phyloP scores from a whole-genome alignment of 75 land plant species.

The Selaginella tamariscina region DNA sequence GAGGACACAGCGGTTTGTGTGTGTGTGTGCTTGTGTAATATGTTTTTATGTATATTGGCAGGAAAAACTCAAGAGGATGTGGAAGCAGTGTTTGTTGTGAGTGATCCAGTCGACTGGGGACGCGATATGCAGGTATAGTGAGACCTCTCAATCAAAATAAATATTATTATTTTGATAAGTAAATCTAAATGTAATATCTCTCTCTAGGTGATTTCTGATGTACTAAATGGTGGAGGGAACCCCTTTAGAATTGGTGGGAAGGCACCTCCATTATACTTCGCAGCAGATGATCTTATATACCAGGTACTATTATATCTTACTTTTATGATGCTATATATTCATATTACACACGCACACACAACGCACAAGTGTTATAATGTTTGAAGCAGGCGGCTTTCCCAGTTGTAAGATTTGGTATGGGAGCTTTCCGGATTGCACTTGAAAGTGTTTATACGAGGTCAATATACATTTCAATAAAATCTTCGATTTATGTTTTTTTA shows the following conservation, averaged over 20 bases:
- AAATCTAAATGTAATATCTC: background rate
- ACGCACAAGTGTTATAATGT: too few relatives aligned
- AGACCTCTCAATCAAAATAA: background rate
- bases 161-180: background rate
- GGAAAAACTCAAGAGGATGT: slow-evolving; percentile 27
- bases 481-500: background rate
- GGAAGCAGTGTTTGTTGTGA: slow-evolving; percentile 67
- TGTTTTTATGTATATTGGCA: slow-evolving; percentile 5
- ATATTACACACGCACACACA: too few relatives aligned
- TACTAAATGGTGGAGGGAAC: slow-evolving; percentile 71
- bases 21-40: background rate
- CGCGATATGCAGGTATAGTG: slow-evolving; percentile 79
- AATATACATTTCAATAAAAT: background rate
- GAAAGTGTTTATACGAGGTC: slow-evolving; percentile 60
- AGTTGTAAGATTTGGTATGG: slow-evolving; percentile 81
- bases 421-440: slow-evolving; percentile 88
- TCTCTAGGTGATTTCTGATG: slow-evolving; percentile 80
- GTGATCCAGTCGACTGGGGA: slow-evolving; percentile 97
- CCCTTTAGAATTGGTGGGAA: slow-evolving; percentile 46
- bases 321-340: background rate
- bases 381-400: slow-evolving; percentile 52
- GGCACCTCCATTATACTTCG: slow-evolving; percentile 47
- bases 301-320: slow-evolving; percentile 35
- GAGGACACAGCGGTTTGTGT: background rate
- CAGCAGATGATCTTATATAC: slow-evolving; percentile 83